A percentile compares a stretch with the other conserved stretches of the same genome.
phyloP scores from a whole-genome alignment of 805 yeast genomes.

The Candida morakotiae region DNA sequence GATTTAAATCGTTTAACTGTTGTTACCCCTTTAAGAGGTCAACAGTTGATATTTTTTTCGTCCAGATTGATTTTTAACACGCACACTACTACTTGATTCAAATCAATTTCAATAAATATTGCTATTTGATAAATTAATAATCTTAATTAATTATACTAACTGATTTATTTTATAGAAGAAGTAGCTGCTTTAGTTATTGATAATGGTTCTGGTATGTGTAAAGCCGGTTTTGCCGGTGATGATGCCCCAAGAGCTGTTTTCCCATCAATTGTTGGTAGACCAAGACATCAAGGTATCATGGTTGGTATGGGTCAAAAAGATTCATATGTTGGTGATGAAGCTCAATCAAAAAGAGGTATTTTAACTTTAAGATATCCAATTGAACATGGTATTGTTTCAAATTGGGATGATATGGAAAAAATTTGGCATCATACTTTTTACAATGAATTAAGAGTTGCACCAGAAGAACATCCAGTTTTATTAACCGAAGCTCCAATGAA shows the following conservation, averaged over 20 bases:
- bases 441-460: constrained; percentile 99
- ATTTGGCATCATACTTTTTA: constrained; percentile 99
- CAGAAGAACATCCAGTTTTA: constrained; percentile 99
- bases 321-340: constrained; percentile 99
- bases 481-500: constrained; percentile 99
- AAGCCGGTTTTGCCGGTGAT: constrained; percentile 99
- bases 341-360: constrained; percentile 99
- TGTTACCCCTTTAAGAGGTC: not conserved
- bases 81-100: not conserved
- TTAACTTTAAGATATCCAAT: constrained; percentile 97
- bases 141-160: constrained; percentile 17
- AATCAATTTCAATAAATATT: not conserved
- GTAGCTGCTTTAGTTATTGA: constrained; percentile 80
- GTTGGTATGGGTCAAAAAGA: constrained; percentile 99
- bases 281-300: constrained; percentile 99
- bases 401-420: constrained; percentile 99
- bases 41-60: not conserved
- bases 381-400: constrained; percentile 99
- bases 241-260: constrained; percentile 99
- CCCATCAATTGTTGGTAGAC: constrained; percentile 99
- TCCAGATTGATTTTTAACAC: constrained; percentile 1
- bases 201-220: constrained; percentile 99
- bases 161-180: constrained; percentile 30
- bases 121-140: not conserved
- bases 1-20: not conserved